Evolutionary conservation across 495 filamentous ascomycete species (phyloP), one percentile per base, ranked within the genome.

Genomic region (Podospora conica): DNA sequence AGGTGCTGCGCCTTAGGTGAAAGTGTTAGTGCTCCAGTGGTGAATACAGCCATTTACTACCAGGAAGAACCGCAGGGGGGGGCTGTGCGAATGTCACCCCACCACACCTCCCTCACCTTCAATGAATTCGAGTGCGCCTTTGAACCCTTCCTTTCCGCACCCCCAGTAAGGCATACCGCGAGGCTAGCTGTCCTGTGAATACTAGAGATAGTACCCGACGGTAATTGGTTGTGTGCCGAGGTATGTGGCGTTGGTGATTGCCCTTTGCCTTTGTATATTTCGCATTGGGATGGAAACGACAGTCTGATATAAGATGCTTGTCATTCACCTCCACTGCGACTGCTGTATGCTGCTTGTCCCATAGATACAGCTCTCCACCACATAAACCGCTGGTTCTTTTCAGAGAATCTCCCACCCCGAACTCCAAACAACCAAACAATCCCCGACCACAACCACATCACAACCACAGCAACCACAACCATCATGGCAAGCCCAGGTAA

Each of bases 401-500:
- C 40, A 48, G 29, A 29, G 33, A 48, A n/a, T 18, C 40, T n/a
- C 29, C 23, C 23, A 28, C 27, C 4, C n/a, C 15, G 58, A 29
- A n/a, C n/a, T n/a, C 58, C 61, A 60, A 40, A n/a, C 33, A 18
- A 18, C 4, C 15, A 48, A 40, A 15, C 33, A 27, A n/a, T 20
- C 18, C 20, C 29, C 27, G 11, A n/a, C 63, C n/a, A 65, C 55
- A 31, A 10, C 54, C 22, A 7, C 27, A 18, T 20, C 18, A 55
- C 68, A 31, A 58, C 33, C 60, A 11, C 33, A 27, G 24, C 29
- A 9, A n/a, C 57, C 55, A 11, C 63, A 62, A 11, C 57, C 54
- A 64, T 10, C 31, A 69, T 68, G 65, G 55, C 59, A 15, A 33
- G 53, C 58, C 20, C 28, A 31, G 25, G 68, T 15, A 25, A 55